phyloP scores from a whole-genome alignment of 257 asterid species.

The Rauvolfia tetraphylla region DNA sequence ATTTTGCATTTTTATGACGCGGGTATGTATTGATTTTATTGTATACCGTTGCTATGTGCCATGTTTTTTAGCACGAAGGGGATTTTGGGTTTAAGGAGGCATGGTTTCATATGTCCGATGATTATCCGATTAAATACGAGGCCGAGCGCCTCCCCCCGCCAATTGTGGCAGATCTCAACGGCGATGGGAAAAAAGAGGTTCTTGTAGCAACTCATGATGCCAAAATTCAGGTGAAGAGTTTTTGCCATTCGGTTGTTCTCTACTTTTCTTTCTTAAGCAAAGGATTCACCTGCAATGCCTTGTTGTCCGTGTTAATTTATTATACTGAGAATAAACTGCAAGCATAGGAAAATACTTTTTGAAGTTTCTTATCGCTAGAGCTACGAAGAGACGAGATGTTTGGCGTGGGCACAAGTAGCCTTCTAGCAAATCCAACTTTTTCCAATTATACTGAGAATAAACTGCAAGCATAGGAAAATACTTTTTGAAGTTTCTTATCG shows the following conservation, averaged over 20 bases:
- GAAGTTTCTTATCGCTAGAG: neutral
- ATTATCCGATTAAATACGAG: slow-evolving; percentile 86
- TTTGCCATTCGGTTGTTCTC: neutral
- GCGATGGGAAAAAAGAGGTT: slow-evolving; percentile 89
- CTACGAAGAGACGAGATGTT: neutral
- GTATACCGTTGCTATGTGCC: neutral
- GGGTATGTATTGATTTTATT: neutral
- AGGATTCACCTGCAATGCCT: neutral
- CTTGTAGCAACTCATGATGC: slow-evolving; percentile 97
- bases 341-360: neutral
- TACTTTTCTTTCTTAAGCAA: neutral
- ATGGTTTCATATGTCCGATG: slow-evolving; percentile 89
- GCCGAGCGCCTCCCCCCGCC: slow-evolving; percentile 97
- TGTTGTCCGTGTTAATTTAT: neutral
- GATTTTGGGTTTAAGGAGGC: slow-evolving; percentile 96
- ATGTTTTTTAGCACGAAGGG: slow-evolving; percentile 78
- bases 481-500: neutral
- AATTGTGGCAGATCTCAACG: slow-evolving; percentile 88
- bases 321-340: neutral
- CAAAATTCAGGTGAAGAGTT: slow-evolving; percentile 63
- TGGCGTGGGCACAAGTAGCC: neutral
- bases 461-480: neutral
- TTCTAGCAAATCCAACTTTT: neutral
- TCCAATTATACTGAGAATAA: neutral
- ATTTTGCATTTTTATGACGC: neutral